Evolutionary conservation across 768 basidiomycete species (phyloP).

Genomic region (Filobasidium floriforme): DNA sequence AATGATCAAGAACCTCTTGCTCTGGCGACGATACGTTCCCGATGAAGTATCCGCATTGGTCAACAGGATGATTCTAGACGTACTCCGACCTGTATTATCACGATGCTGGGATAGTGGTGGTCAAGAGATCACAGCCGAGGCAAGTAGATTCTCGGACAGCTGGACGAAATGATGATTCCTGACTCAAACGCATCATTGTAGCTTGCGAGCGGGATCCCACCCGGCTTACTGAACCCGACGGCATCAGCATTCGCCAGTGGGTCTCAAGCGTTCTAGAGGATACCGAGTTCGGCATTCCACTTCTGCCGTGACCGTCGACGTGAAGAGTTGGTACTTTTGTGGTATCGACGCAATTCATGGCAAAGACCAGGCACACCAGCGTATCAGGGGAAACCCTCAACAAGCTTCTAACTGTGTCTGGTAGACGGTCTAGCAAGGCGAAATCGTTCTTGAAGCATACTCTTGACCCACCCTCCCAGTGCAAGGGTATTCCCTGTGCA

Average conservation of each 20-base stretch:
- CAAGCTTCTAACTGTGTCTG: neutral
- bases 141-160: conserved; percentile 36
- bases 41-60: conserved; percentile 56
- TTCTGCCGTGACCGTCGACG: neutral
- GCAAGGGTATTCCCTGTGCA: neutral
- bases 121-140: conserved; percentile 57
- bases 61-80: conserved; percentile 54
- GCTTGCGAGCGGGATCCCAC: conserved; percentile 8
- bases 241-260: too few species aligned
- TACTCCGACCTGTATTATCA: conserved; percentile 60
- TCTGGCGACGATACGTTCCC: conserved; percentile 67
- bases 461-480: neutral
- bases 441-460: conserved; percentile 21
- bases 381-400: neutral
- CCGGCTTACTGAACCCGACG: neutral
- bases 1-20: conserved; percentile 62
- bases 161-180: neutral
- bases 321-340: neutral
- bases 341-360: neutral
- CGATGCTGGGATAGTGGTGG: conserved; percentile 85
- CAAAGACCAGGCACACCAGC: neutral
- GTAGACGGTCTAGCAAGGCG: neutral
- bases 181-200: neutral
- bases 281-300: neutral
- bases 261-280: too few species aligned